These are phyloP conservation scores for Apiotrichum porosum DNA, from an alignment of 1,284 basidiomycete genomes.

Conservation along the genomic window DNA sequence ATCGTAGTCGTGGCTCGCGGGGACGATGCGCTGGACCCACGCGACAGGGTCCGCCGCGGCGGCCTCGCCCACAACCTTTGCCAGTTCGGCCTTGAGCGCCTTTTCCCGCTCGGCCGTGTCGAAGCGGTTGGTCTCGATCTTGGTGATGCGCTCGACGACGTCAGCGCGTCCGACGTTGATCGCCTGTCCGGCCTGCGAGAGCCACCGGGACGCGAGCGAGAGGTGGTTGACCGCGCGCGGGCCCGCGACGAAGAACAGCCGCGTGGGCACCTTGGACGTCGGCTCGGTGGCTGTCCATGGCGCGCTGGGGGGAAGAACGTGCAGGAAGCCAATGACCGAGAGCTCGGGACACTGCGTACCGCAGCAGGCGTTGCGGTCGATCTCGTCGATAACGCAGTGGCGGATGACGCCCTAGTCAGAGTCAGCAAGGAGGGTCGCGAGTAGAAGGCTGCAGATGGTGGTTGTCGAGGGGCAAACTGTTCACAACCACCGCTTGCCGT, in stretches of 20 bases:
- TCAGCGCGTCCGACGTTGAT: slow-evolving; percentile 55
- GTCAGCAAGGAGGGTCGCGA: not conserved
- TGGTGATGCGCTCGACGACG: slow-evolving; percentile 57
- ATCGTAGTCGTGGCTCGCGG: slow-evolving; percentile 43
- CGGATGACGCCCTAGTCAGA: slow-evolving; percentile 61
- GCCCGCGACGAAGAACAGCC: slow-evolving; percentile 75
- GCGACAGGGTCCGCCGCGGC: slow-evolving; percentile 43
- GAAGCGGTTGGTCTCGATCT: slow-evolving; percentile 58
- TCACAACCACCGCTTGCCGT: not conserved
- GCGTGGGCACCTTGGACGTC: slow-evolving; percentile 56
- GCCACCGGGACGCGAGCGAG: slow-evolving; percentile 54
- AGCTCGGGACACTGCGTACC: slow-evolving; percentile 62
- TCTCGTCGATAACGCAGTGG: slow-evolving; percentile 70
- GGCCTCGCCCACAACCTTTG: slow-evolving; percentile 55
- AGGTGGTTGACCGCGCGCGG: slow-evolving; percentile 65
- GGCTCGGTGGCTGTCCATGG: slow-evolving; percentile 50
- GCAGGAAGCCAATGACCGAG: slow-evolving; percentile 37
- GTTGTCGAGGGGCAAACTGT: not conserved
- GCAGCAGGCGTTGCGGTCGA: slow-evolving; percentile 78
- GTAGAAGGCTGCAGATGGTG: not conserved
- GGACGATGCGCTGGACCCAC: slow-evolving; percentile 14
- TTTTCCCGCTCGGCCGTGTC: slow-evolving; percentile 60
- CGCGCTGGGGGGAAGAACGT: slow-evolving; percentile 45
- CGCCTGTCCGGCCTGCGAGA: slow-evolving; percentile 57
- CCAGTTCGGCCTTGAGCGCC: slow-evolving; percentile 64